Evolutionary conservation across 2,329 filamentous ascomycete genomes (phyloP).

Genomic region (Colletotrichum acutatum): DNA sequence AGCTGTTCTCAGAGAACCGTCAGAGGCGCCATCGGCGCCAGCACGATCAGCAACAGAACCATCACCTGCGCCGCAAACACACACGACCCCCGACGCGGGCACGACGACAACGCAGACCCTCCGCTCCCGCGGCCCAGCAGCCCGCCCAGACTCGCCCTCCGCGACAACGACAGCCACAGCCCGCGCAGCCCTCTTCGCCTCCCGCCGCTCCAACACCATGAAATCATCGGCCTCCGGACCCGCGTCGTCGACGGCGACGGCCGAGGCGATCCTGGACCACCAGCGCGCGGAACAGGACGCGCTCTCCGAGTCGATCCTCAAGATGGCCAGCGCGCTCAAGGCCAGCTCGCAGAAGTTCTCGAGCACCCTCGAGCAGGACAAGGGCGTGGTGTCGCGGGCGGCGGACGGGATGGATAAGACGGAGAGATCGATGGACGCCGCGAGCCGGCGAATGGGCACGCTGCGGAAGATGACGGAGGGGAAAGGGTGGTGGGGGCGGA

Average conservation of each 20-base stretch:
- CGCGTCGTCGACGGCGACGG: constrained; percentile 59
- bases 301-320: constrained; percentile 83
- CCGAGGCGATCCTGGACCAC: constrained; percentile 79
- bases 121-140: constrained; percentile 44
- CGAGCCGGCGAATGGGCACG: constrained; percentile 80
- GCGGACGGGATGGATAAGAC: constrained; percentile 82
- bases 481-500: constrained; percentile 84
- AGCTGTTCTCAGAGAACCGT: not conserved
- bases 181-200: constrained; percentile 58
- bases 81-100: constrained; percentile 26
- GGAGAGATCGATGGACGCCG: constrained; percentile 79
- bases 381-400: constrained; percentile 77
- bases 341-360: constrained; percentile 78
- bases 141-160: constrained; percentile 36
- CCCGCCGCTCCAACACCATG: constrained; percentile 41
- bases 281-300: constrained; percentile 85
- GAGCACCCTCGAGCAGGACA: constrained; percentile 75
- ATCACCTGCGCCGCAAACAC: constrained; percentile 39
- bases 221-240: constrained; percentile 44
- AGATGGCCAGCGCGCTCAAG: constrained; percentile 83
- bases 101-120: constrained; percentile 45
- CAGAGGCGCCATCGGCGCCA: not conserved
- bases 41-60: not conserved
- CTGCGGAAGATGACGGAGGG: constrained; percentile 86
- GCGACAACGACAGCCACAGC: constrained; percentile 47